Percentiles rank a stretch among this genome's conserved stretches.
Evolutionary conservation across 2,329 filamentous ascomycete species (phyloP).

Genomic region (Penicillium sp.): DNA sequence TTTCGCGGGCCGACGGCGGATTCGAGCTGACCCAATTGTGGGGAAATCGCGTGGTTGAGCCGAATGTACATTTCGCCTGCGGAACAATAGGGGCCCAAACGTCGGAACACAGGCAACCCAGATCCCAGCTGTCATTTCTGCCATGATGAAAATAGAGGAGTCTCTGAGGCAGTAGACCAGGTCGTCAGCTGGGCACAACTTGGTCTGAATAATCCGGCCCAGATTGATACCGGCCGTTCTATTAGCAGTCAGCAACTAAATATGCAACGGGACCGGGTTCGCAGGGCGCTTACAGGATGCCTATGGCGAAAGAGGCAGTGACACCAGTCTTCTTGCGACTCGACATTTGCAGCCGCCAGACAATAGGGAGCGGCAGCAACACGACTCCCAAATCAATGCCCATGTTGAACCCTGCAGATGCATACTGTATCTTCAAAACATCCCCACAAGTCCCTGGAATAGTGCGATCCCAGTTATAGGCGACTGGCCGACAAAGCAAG

Average conservation of each 20-base stretch:
- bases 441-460: slow-evolving; percentile 11
- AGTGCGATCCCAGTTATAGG: slow-evolving; percentile 11
- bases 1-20: background rate
- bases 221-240: slow-evolving; percentile 14
- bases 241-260: background rate
- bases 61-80: slow-evolving; percentile 4
- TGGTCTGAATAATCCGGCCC: slow-evolving; percentile 12
- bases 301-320: slow-evolving; percentile 9
- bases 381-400: slow-evolving; percentile 10
- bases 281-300: slow-evolving; percentile 6
- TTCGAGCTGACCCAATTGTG: slow-evolving; percentile 5
- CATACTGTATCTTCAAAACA: slow-evolving; percentile 8
- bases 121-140: slow-evolving; percentile 14
- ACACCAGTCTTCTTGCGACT: slow-evolving; percentile 12
- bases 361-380: slow-evolving; percentile 8
- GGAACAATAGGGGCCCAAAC: slow-evolving; percentile 11
- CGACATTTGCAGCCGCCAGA: slow-evolving; percentile 12
- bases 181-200: slow-evolving; percentile 4
- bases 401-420: slow-evolving; percentile 15
- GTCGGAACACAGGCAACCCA: slow-evolving; percentile 14
- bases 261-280: background rate
- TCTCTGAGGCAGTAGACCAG: slow-evolving; percentile 10
- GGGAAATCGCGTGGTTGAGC: slow-evolving; percentile 2
- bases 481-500: slow-evolving; percentile 11
- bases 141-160: slow-evolving; percentile 12